phyloP scores from a whole-genome alignment of 1,284 basidiomycete species.

The Cryptococcus sp. region DNA sequence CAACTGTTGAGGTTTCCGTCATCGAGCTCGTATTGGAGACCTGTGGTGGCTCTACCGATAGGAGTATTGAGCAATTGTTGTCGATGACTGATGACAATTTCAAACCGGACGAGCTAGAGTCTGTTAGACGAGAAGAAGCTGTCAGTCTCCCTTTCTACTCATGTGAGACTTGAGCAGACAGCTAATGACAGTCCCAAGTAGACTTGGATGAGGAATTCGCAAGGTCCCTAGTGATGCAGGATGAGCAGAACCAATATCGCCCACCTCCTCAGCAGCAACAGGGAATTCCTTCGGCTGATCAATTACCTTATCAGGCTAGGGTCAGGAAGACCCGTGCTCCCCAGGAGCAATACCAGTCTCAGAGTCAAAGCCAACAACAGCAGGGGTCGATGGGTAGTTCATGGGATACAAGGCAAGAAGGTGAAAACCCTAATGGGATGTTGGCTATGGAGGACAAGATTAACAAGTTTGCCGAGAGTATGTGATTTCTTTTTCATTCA shows the following conservation, averaged over 20 bases:
- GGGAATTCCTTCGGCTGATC: conserved; percentile 5
- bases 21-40: conserved; percentile 46
- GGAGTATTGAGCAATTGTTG: conserved; percentile 44
- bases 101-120: conserved; percentile 34
- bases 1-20: conserved; percentile 37
- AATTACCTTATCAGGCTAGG: conserved; percentile 44
- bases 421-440: conserved; percentile 20
- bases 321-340: conserved; percentile 26
- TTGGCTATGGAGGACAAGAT: conserved; percentile 43
- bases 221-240: conserved; percentile 40
- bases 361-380: neutral
- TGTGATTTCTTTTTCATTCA: conserved; percentile 7
- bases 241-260: conserved; percentile 20
- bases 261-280: neutral
- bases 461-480: conserved; percentile 40
- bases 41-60: conserved; percentile 36
- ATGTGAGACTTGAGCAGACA: neutral
- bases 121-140: conserved; percentile 23
- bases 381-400: neutral
- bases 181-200: conserved; percentile 32
- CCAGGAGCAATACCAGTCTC: neutral
- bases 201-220: conserved; percentile 47
- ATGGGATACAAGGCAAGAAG: conserved; percentile 1
- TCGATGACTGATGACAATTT: conserved; percentile 48
- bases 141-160: conserved; percentile 19